A percentile compares a stretch with the other conserved stretches of the same genome.
These are phyloP conservation scores for Penicillium cosmopolitanum DNA, from an alignment of 495 filamentous ascomycete species.

Conservation along the genomic window DNA sequence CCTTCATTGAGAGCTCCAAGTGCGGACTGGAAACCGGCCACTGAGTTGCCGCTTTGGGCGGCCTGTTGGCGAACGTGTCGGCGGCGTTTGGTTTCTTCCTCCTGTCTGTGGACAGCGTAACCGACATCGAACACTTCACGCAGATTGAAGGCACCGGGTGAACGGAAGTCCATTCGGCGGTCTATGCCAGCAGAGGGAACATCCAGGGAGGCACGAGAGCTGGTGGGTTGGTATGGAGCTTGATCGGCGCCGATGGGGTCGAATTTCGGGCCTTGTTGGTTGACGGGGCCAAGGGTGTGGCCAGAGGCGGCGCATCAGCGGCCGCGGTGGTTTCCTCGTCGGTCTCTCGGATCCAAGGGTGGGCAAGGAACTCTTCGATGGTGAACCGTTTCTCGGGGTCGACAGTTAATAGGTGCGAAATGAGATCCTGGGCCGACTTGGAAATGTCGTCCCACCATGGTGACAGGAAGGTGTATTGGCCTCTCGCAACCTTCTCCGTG, in stretches of 20 bases:
- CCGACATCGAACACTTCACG: conserved; percentile 97
- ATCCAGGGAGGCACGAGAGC: conserved; percentile 50
- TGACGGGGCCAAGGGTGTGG: conserved; percentile 61
- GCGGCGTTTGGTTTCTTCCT: conserved; percentile 90
- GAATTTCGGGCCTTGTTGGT: conserved; percentile 46
- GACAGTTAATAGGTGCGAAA: conserved; percentile 90
- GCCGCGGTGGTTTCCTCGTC: conserved; percentile 78
- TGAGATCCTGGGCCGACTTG: conserved; percentile 90
- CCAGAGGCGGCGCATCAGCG: conserved; percentile 74
- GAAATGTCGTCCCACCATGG: conserved; percentile 99
- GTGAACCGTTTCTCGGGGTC: conserved; percentile 90
- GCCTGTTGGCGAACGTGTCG: conserved; percentile 72
- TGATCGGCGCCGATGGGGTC: conserved; percentile 40
- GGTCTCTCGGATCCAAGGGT: conserved; percentile 85
- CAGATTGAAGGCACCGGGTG: conserved; percentile 90
- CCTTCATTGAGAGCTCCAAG: conserved; percentile 74
- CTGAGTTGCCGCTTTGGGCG: conserved; percentile 59
- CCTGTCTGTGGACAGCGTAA: conserved; percentile 94
- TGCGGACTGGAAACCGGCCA: conserved; percentile 47
- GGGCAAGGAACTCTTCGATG: conserved; percentile 83
- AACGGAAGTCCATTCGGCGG: conserved; percentile 88
- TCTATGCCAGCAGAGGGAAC: conserved; percentile 58
- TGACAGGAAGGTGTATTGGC: conserved; percentile 96
- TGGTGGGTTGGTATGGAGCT: conserved; percentile 42
- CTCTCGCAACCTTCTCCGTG: conserved; percentile 95